A percentile compares a stretch with the other conserved stretches of the same genome.
phyloP scores from a whole-genome alignment of 116 monocot genomes.

The Zostera marina region DNA sequence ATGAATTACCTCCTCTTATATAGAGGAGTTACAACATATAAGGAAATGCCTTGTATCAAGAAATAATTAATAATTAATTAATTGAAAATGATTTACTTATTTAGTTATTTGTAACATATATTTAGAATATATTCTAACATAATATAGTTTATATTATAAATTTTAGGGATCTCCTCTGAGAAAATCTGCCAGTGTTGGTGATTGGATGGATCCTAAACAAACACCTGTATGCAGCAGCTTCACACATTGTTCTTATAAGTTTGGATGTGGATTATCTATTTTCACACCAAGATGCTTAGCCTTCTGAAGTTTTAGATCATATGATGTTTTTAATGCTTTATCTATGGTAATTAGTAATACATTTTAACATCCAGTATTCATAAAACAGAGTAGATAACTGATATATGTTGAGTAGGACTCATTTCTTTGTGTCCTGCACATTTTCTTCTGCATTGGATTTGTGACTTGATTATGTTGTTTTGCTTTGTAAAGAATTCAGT shows the following conservation, averaged over 20 bases:
- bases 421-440: neutral
- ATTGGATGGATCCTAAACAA: conserved; percentile 52
- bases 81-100: too few relatives aligned
- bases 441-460: too few relatives aligned
- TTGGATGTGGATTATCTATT: neutral
- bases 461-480: too few relatives aligned
- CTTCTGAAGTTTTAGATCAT: neutral
- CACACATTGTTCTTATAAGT: neutral
- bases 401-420: too few relatives aligned
- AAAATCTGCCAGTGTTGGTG: conserved; percentile 89
- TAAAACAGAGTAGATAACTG: neutral
- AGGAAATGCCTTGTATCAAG: too few relatives aligned
- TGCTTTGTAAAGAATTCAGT: neutral
- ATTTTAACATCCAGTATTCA: conserved; percentile 3
- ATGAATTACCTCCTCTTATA: too few relatives aligned
- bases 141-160: conserved; percentile 2
- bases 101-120: too few relatives aligned
- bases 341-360: neutral
- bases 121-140: too few relatives aligned
- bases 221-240: conserved; percentile 30
- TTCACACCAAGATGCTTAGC: neutral
- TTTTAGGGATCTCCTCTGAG: conserved; percentile 51
- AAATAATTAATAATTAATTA: too few relatives aligned
- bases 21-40: too few relatives aligned
- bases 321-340: neutral